Conservation (phyloP, 176 grass and related monocot species). For the Areca catechu region DNA sequence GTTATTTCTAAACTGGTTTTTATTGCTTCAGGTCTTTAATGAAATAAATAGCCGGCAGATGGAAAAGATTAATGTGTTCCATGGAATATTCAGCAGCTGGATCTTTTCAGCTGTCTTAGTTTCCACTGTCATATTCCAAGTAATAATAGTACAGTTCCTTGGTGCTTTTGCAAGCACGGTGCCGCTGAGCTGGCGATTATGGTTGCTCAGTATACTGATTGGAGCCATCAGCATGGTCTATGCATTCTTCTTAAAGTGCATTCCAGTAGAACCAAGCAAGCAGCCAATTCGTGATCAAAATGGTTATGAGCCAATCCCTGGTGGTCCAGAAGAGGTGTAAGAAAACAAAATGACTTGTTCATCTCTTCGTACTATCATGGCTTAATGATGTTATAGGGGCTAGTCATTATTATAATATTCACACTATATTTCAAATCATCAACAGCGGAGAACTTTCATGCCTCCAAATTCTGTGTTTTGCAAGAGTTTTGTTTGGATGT, state of each 20-base stretch:
- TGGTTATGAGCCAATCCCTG: constrained; percentile 56
- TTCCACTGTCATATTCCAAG: constrained; percentile 62
- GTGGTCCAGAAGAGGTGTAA: constrained; percentile 56
- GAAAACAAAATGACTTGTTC: not conserved
- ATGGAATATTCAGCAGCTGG: constrained; percentile 63
- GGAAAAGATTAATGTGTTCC: constrained; percentile 88
- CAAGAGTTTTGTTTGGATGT: too few relatives aligned
- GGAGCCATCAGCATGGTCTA: constrained; percentile 51
- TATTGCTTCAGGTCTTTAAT: constrained; percentile 58
- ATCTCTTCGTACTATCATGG: not conserved
- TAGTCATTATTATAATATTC: too few relatives aligned
- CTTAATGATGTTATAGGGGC: too few relatives aligned
- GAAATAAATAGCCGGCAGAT: constrained; percentile 91
- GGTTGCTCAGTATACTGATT: constrained; percentile 55
- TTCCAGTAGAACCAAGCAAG: constrained; percentile 31
- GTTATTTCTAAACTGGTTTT: too few relatives aligned
- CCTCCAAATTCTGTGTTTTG: too few relatives aligned
- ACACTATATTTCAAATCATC: too few relatives aligned
- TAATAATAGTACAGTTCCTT: constrained; percentile 66
- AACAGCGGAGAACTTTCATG: too few relatives aligned
- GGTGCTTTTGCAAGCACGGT: constrained; percentile 69
- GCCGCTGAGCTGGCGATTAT: constrained; percentile 42
- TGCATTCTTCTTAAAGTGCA: constrained; percentile 58
- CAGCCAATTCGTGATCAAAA: constrained; percentile 13
- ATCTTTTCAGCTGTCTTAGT: constrained; percentile 54